phyloP scores from a whole-genome alignment of 169 alveolate genomes.

The Besnoitia besnoiti region DNA sequence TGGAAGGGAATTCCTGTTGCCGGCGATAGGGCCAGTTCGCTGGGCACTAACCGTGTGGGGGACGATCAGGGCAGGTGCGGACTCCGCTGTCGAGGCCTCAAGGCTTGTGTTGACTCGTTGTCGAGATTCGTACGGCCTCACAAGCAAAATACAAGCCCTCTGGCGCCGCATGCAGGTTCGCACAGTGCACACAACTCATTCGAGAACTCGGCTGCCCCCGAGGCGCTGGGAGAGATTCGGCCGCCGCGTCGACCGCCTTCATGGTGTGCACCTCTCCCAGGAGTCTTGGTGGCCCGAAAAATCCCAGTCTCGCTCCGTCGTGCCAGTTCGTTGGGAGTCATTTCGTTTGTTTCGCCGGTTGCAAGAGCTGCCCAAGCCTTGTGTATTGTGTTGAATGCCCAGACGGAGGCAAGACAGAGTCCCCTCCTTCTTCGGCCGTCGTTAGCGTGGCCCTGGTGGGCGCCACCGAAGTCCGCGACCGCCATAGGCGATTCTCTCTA shows the following conservation, averaged over 20 bases:
- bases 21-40: too few relatives aligned
- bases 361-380: not conserved
- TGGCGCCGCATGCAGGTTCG: too few relatives aligned
- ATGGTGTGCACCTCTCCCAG: not conserved
- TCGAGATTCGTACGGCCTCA: not conserved
- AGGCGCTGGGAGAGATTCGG: not conserved
- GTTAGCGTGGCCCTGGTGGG: not conserved
- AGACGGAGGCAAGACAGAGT: not conserved
- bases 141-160: not conserved
- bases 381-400: not conserved
- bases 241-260: not conserved
- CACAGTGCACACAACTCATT: too few relatives aligned
- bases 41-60: too few relatives aligned
- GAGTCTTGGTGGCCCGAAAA: not conserved
- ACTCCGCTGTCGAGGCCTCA: not conserved
- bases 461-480: not conserved
- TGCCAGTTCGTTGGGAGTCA: not conserved
- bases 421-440: not conserved
- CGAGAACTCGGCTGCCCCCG: too few relatives aligned
- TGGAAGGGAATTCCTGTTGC: not conserved
- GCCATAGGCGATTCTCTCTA: not conserved
- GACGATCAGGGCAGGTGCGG: too few relatives aligned
- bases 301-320: not conserved
- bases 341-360: not conserved
- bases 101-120: not conserved